A percentile compares a stretch with the other conserved stretches of the same genome.
Conservation (phyloP, 164 flowering plant genomes). For the Umbellularia californica region DNA sequence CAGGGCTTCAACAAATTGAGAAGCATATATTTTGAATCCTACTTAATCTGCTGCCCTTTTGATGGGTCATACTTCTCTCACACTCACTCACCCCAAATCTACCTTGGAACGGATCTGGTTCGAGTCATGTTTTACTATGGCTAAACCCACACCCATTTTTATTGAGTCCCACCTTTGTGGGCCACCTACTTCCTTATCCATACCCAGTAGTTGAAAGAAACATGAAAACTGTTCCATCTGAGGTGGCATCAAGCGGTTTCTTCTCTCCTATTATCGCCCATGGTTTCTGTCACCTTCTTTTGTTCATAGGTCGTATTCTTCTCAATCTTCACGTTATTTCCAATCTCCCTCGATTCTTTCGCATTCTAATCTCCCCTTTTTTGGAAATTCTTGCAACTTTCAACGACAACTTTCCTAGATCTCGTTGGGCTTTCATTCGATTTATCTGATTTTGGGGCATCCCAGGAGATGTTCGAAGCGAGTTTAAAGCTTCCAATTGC, state of each 20-base stretch:
- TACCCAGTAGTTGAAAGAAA: no score
- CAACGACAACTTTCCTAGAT: background rate
- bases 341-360: background rate
- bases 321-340: background rate
- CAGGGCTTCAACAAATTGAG: no score
- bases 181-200: no score
- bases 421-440: background rate
- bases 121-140: no score
- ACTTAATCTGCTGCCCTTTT: no score
- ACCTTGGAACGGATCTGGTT: no score
- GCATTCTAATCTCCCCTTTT: background rate
- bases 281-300: background rate
- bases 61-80: no score
- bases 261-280: background rate
- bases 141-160: no score
- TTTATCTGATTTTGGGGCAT: background rate
- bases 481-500: background rate
- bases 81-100: no score
- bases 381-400: background rate
- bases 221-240: background rate
- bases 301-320: background rate
- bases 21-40: no score
- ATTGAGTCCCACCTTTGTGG: no score
- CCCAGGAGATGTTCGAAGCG: background rate
- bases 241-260: background rate